Conservation (phyloP, 2,329 filamentous ascomycete genomes). For the Exophiala sideris region DNA sequence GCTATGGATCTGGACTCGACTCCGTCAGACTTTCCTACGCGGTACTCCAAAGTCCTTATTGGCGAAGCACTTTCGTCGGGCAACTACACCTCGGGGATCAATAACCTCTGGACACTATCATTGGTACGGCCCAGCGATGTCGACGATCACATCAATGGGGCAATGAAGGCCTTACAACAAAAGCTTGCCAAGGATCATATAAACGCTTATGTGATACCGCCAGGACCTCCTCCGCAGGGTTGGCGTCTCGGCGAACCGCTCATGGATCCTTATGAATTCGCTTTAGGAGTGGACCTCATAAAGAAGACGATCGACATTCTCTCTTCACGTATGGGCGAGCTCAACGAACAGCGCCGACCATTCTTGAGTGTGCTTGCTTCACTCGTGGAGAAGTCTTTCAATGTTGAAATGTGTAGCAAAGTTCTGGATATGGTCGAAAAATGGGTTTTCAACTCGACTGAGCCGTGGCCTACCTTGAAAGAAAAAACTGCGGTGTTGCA, state of each 20-base stretch:
- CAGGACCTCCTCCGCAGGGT: constrained; percentile 34
- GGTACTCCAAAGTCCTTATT: constrained; percentile 75
- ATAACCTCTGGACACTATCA: constrained; percentile 88
- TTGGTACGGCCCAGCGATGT: constrained; percentile 81
- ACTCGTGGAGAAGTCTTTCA: constrained; percentile 90
- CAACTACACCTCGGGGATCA: constrained; percentile 84
- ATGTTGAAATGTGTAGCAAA: constrained; percentile 82
- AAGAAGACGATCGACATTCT: constrained; percentile 94
- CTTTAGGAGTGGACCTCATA: constrained; percentile 86
- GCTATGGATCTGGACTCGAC: constrained; percentile 70
- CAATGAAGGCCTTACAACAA: constrained; percentile 90
- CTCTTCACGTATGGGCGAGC: constrained; percentile 83
- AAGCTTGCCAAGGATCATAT: constrained; percentile 95
- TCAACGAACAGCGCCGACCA: constrained; percentile 85
- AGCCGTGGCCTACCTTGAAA: constrained; percentile 94
- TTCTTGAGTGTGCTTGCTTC: constrained; percentile 95
- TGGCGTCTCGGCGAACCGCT: constrained; percentile 41
- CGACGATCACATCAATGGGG: constrained; percentile 77
- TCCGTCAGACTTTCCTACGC: constrained; percentile 77
- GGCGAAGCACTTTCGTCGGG: constrained; percentile 79
- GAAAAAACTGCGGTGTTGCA: constrained; percentile 99
- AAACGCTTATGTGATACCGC: constrained; percentile 57
- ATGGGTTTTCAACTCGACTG: constrained; percentile 94
- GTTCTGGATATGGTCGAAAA: constrained; percentile 89
- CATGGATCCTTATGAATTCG: constrained; percentile 72